Evolutionary conservation across 805 yeast species (phyloP).

Genomic region (Clavispora vitiphila): DNA sequence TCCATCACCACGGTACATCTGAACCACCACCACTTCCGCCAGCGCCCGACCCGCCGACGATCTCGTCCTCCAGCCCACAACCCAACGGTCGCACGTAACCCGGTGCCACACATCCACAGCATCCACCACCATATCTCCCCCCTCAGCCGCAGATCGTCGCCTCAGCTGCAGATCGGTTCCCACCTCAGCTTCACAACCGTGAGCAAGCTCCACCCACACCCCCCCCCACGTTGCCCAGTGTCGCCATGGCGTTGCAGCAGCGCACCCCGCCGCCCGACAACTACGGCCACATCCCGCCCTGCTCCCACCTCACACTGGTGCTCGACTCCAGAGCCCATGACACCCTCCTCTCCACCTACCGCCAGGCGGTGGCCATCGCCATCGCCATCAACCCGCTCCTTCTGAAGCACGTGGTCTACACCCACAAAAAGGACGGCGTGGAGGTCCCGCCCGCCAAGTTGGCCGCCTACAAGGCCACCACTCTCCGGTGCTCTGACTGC

Average conservation of each 20-base stretch:
- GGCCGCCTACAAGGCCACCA: constrained; percentile 35
- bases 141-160: too few relatives aligned
- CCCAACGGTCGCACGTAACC: too few relatives aligned
- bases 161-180: too few relatives aligned
- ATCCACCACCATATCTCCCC: too few relatives aligned
- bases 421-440: constrained; percentile 33
- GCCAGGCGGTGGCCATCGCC: constrained; percentile 47
- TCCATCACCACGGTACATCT: too few relatives aligned
- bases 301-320: constrained; percentile 46
- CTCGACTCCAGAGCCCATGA: constrained; percentile 46
- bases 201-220: too few relatives aligned
- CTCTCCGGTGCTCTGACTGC: constrained; percentile 51
- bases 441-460: constrained; percentile 34
- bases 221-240: too few relatives aligned
- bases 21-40: too few relatives aligned
- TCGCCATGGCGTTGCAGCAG: constrained; percentile 5
- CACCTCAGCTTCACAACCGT: too few relatives aligned
- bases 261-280: constrained; percentile 20
- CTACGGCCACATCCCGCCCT: constrained; percentile 35
- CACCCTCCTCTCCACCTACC: constrained; percentile 45
- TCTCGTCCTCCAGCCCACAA: too few relatives aligned
- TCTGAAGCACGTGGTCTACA: constrained; percentile 17
- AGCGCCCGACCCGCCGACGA: too few relatives aligned
- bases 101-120: too few relatives aligned
- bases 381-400: constrained; percentile 25